Conservation (phyloP, 2,329 filamentous ascomycete genomes). For the Emmonsiellopsis sp. region DNA sequence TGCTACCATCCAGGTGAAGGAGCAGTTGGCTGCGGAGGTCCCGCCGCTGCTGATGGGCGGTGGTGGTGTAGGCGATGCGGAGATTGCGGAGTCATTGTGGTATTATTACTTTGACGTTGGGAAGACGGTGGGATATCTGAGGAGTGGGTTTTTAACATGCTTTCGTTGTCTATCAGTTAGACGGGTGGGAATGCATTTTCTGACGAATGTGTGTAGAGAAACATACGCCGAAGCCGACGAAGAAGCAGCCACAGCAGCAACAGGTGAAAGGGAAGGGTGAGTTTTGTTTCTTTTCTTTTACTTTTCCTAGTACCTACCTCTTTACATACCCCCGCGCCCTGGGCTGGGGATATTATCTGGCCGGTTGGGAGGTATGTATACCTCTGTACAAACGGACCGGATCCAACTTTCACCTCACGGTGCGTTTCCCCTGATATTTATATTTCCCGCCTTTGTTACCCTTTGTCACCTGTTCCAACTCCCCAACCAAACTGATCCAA, state of each 20-base stretch:
- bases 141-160: slow-evolving; percentile 42
- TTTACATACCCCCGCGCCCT: too few relatives aligned
- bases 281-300: background rate
- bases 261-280: slow-evolving; percentile 2
- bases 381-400: too few relatives aligned
- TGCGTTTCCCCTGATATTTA: background rate
- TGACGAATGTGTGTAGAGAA: background rate
- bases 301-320: background rate
- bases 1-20: slow-evolving; percentile 57
- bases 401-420: background rate
- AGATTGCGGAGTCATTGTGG: slow-evolving; percentile 87
- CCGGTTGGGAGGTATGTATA: too few relatives aligned
- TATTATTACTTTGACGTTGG: slow-evolving; percentile 91
- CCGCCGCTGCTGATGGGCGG: slow-evolving; percentile 48
- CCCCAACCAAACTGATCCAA: slow-evolving; percentile 2
- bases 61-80: slow-evolving; percentile 35
- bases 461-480: background rate
- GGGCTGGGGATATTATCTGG: too few relatives aligned
- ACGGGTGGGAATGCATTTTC: background rate
- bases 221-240: slow-evolving; percentile 9
- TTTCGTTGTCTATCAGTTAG: background rate
- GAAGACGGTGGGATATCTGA: slow-evolving; percentile 73
- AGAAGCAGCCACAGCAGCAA: slow-evolving; percentile 5
- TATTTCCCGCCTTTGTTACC: background rate
- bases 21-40: slow-evolving; percentile 52